Evolutionary conservation across 768 basidiomycete genomes (phyloP), one percentile per base, ranked within the genome.

Genomic region (Naganishia vaughanmartiniae): DNA sequence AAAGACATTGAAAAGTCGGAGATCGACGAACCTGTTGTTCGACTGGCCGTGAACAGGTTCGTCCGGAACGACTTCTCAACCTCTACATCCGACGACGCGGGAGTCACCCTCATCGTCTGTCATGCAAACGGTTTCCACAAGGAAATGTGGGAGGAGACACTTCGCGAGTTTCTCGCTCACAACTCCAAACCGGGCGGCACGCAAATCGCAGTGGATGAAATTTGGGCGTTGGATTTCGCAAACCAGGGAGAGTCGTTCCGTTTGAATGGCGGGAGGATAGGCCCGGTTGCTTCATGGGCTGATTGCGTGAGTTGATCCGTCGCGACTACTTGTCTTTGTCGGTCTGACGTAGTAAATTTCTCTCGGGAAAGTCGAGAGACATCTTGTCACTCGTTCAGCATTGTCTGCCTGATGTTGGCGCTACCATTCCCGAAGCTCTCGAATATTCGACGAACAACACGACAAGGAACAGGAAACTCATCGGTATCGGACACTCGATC

Each of bases 121-220:
- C 93, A 94, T 78, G 91, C 91, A 2, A 94, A 91, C 79, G 92
- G 93, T 0, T 89, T 94, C 74, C 87, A 86, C 56, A 94, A 93
- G 79, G 92, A 94, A 87, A 90, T 87, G 66, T 95, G 90, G 88
- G 91, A 94, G 76, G 87, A 90, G 0, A 84, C 85, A 21, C 77
- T 93, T 1, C 54, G 42, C 9, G 28, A 19, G 78, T 83, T 33
- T 82, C 81, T 0, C 75, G 83, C 54, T 0, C 31, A 48, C 53
- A 42, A 58, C 17, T 39, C 69, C 0, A 69, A 39, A 66, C 57
- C 73, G 15, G 72, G 65, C 21, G n/a, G n/a, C 48, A 7, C 24
- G 48, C 48, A 39, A 46, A 76, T 79, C 34, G 69, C 83, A 83
- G 73, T 93, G 79, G 84, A 90, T 83, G 87, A 89, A 67, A 84